Percentiles rank a stretch among this genome's conserved stretches.
These are phyloP conservation scores for Blastocystis sp. DNA, from an alignment of 352 stramenopile genomes.

Conservation along the genomic window DNA sequence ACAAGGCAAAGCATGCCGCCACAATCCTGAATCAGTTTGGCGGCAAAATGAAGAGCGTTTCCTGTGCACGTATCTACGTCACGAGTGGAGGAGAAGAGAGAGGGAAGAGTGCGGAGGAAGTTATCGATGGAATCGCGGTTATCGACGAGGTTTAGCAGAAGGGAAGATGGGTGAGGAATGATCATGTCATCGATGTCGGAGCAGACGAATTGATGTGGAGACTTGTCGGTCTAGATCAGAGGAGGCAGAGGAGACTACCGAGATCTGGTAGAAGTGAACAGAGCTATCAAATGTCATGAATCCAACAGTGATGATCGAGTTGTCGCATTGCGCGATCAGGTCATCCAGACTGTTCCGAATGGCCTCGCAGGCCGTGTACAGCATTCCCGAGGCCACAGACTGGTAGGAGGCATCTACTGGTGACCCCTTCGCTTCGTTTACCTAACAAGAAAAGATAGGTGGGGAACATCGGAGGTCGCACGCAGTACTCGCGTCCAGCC, in stretches of 20 bases:
- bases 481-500: conserved; percentile 74
- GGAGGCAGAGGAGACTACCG: conserved; percentile 59
- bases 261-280: conserved; percentile 83
- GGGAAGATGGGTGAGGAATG: conserved; percentile 80
- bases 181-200: conserved; percentile 80
- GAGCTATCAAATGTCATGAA: conserved; percentile 80
- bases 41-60: conserved; percentile 86
- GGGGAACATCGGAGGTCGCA: not conserved
- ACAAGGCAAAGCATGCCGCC: conserved; percentile 79
- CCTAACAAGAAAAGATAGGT: conserved; percentile 1
- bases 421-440: conserved; percentile 66
- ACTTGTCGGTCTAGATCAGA: not conserved
- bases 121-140: conserved; percentile 84
- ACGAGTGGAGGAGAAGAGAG: conserved; percentile 79
- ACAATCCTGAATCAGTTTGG: conserved; percentile 89
- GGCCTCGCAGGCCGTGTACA: conserved; percentile 69
- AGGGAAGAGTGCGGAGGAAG: conserved; percentile 87
- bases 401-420: conserved; percentile 77
- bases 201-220: not conserved
- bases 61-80: conserved; percentile 70
- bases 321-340: conserved; percentile 64
- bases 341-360: conserved; percentile 77
- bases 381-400: conserved; percentile 73
- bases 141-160: conserved; percentile 94
- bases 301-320: conserved; percentile 63